phyloP scores from a whole-genome alignment of 805 yeast genomes.

The Saturnispora diversa region DNA sequence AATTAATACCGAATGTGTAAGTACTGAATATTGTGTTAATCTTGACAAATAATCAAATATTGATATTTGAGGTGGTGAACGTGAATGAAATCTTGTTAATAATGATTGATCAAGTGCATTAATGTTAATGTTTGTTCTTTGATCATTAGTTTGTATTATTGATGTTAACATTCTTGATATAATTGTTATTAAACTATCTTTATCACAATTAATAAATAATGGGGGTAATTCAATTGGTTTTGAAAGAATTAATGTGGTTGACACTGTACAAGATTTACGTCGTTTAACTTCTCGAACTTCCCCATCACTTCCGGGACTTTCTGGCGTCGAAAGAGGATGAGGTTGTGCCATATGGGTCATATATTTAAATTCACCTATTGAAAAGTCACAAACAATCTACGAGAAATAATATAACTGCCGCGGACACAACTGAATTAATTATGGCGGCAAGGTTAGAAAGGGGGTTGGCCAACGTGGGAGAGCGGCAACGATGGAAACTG shows the following conservation, averaged over 20 bases:
- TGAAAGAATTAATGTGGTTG: neutral
- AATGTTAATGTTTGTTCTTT: constrained; percentile 24
- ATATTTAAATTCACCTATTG: neutral
- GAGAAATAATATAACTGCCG: too few relatives aligned
- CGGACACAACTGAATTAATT: too few relatives aligned
- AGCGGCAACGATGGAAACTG: too few relatives aligned
- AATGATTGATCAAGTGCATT: constrained; percentile 30
- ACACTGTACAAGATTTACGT: constrained; percentile 4
- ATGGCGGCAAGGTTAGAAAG: too few relatives aligned
- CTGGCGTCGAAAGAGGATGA: neutral
- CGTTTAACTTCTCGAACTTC: constrained; percentile 4
- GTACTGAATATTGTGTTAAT: constrained; percentile 71
- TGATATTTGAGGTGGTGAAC: constrained; percentile 86
- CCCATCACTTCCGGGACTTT: neutral
- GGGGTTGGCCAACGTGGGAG: too few relatives aligned
- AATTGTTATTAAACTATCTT: constrained; percentile 60
- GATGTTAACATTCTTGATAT: constrained; percentile 76
- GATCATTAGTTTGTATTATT: constrained; percentile 67
- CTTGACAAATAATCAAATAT: constrained; percentile 69
- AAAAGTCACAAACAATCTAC: too few relatives aligned
- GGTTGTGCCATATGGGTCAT: constrained; percentile 5
- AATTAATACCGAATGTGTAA: constrained; percentile 75
- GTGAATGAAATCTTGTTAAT: constrained; percentile 85
- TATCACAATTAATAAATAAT: constrained; percentile 56
- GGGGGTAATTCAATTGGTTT: constrained; percentile 31